Percentiles rank a stretch among this genome's conserved stretches.
phyloP scores from a whole-genome alignment of 306 rosid genomes.

The Herpetospermum pedunculosum region DNA sequence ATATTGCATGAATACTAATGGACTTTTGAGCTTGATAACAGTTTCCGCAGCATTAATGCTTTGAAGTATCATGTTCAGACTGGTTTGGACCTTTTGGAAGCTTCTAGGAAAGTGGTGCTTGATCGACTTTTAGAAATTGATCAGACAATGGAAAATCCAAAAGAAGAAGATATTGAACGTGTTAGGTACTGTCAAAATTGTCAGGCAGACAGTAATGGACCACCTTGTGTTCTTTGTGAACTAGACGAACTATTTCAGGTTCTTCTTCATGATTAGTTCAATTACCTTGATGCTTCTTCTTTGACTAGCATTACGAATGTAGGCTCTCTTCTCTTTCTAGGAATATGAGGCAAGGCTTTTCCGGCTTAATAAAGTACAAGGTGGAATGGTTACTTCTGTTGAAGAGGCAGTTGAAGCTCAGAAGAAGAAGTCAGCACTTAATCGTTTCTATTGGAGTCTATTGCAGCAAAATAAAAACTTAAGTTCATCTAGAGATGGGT shows the following conservation, averaged over 20 bases:
- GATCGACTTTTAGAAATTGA: constrained; percentile 78
- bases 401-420: constrained; percentile 86
- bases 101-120: constrained; percentile 61
- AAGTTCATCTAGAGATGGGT: constrained; percentile 18
- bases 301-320: constrained; percentile 6
- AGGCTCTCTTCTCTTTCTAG: constrained; percentile 27
- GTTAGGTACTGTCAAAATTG: constrained; percentile 77
- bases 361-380: constrained; percentile 53
- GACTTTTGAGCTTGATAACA: constrained; percentile 27
- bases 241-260: constrained; percentile 84
- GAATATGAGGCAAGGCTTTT: constrained; percentile 84
- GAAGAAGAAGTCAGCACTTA: constrained; percentile 60
- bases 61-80: constrained; percentile 80
- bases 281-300: constrained; percentile 15
- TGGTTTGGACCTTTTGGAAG: constrained; percentile 69
- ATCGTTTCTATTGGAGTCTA: constrained; percentile 64
- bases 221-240: constrained; percentile 70
- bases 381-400: constrained; percentile 66
- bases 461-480: constrained; percentile 42
- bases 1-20: constrained; percentile 9
- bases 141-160: constrained; percentile 73
- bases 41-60: constrained; percentile 63
- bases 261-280: constrained; percentile 14
- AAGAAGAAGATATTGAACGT: constrained; percentile 70
- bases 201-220: constrained; percentile 60